Percentiles rank a stretch among this genome's conserved stretches.
These are phyloP conservation scores for Hondaea fermentalgiana DNA, from an alignment of 108 stramenopile genomes.

Conservation along the genomic window DNA sequence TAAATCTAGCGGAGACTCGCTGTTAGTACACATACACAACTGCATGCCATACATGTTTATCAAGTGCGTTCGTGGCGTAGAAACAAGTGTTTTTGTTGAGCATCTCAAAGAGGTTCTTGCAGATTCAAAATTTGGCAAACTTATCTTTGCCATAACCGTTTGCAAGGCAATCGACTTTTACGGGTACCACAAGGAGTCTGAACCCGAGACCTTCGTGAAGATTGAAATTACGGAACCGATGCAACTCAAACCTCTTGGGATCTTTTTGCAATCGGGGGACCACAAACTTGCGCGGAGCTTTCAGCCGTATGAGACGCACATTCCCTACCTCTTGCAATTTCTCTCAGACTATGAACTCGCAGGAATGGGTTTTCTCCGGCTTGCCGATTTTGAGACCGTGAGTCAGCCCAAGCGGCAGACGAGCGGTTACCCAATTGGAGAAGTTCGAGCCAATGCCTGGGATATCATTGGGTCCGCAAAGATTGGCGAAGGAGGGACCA, in stretches of 20 bases:
- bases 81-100: background rate
- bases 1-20: background rate
- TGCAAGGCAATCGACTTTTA: background rate
- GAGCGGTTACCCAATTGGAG: background rate
- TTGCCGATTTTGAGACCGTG: background rate
- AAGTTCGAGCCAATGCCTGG: background rate
- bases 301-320: constrained; percentile 33
- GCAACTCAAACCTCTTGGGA: background rate
- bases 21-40: background rate
- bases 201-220: background rate
- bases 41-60: constrained; percentile 10
- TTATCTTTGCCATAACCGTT: background rate
- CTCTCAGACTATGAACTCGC: constrained; percentile 14
- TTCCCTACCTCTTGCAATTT: constrained; percentile 24
- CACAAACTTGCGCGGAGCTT: background rate
- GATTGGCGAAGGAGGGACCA: background rate
- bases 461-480: background rate
- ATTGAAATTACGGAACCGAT: background rate
- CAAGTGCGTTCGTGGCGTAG: background rate
- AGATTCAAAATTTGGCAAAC: background rate
- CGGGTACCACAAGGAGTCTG: background rate
- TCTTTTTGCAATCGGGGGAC: background rate
- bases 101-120: background rate
- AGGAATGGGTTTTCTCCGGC: constrained; percentile 13
- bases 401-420: background rate